Base-by-base conservation (phyloP, 1,284 basidiomycete species). In the Papiliotrema nemorosa region DNA sequence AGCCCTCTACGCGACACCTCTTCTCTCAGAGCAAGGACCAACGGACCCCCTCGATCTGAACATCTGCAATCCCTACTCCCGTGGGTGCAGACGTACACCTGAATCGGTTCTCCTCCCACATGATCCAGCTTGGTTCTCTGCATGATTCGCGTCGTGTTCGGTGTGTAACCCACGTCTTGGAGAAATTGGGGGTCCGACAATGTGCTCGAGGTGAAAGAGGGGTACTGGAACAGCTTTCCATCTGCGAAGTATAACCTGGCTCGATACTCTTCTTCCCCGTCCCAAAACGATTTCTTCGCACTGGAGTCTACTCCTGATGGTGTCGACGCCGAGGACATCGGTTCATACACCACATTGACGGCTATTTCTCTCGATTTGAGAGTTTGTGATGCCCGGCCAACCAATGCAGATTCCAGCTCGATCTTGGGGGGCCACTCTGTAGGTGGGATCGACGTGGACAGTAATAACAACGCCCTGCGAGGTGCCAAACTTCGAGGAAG, bases 41-140 rank as follows among this genome's bases (percentile, higher is more conserved):
- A 56, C 6, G 69, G 64, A 10, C 72, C 78, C 0, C 89, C 88
- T 16, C 70, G 78, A 20, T 85, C 80, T 0, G 84, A 84, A 61
- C 89, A 91, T 10, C 85, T 77, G 72, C 86, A 88, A 62, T 88
- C 86, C 33, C 85, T 75, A 21, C 78, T 73, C 0, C 80, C 81
- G 63, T 88, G 86, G 2, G 85, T 87, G 60, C 86, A 88, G 0
- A 88, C 80, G 51, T 87, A 84, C 13, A 92, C 63, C 66, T 71
- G 66, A 20, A 49, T 45, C 18, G 31, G 36, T 27, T 21, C 44
- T n/a, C 16, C 34, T 48, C 47, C 41, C 24, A 14, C 39, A 21
- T 18, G 33, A 27, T 27, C 50, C 34, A 21, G 29, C 29, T 35
- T 53, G 38, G 29, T n/a, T 24, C 21, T 26, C 38, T 16, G n/a